Percentiles rank a stretch among this genome's conserved stretches.
Evolutionary conservation across 1,139 yeast species (phyloP).

Genomic region (Diutina rugosa): DNA sequence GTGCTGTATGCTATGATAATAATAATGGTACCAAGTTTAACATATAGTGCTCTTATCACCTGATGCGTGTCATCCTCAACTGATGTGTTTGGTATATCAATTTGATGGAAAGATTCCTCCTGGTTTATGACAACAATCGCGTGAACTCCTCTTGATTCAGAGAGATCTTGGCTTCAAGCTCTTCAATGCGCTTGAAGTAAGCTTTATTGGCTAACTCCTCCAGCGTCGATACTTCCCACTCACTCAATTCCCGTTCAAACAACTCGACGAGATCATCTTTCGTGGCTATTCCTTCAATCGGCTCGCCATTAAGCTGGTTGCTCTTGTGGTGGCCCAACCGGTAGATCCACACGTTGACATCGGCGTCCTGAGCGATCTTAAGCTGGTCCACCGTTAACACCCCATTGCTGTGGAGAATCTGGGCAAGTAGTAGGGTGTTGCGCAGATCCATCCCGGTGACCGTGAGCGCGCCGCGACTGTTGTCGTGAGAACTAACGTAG

Average conservation of each 20-base stretch:
- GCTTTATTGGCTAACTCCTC: conserved; percentile 14
- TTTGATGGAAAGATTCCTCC: neutral
- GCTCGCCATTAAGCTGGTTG: conserved; percentile 9
- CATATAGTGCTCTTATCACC: too few species aligned
- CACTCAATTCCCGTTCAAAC: conserved; percentile 9
- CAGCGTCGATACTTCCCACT: conserved; percentile 9
- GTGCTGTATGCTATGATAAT: too few species aligned
- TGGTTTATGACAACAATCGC: neutral
- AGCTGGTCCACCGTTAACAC: conserved; percentile 8
- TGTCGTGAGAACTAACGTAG: neutral
- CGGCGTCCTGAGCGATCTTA: conserved; percentile 6
- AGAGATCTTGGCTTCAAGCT: conserved; percentile 9
- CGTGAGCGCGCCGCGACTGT: neutral
- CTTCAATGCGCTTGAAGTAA: conserved; percentile 11
- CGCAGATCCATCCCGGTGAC: conserved; percentile 5
- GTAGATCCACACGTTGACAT: conserved; percentile 7
- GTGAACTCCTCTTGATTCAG: conserved; percentile 4
- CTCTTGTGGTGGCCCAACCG: conserved; percentile 12
- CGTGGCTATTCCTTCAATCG: conserved; percentile 7
- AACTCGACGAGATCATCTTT: conserved; percentile 7
- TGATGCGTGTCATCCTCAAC: too few species aligned
- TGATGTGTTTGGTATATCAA: neutral
- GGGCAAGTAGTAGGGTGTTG: conserved; percentile 13
- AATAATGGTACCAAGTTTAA: too few species aligned
- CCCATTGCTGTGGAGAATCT: conserved; percentile 12